Evolutionary conservation across 371 early-diverging fungal genomes (phyloP).

Genomic region (Rhizopus microsporus): DNA sequence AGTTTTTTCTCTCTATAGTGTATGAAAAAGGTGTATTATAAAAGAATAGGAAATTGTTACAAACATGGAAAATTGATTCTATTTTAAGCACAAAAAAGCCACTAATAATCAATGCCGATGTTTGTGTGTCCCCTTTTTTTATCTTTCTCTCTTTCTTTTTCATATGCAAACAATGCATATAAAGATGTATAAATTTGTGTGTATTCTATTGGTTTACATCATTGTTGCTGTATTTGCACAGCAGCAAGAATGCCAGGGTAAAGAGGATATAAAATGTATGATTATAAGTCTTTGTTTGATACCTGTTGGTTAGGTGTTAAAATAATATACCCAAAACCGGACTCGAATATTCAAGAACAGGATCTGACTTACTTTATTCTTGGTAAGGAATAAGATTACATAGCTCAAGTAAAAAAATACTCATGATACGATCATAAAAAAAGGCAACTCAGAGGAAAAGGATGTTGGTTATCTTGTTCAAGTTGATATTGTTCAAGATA

Average conservation of each 20-base stretch:
- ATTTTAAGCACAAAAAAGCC: no score
- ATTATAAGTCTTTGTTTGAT: no score
- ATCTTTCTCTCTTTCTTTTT: not conserved
- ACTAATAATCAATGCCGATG: no score
- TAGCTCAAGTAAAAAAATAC: no score
- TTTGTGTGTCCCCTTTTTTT: not conserved
- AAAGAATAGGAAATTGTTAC: no score
- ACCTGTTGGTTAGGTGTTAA: not conserved
- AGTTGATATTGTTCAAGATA: slow-evolving; percentile 5
- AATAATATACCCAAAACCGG: not conserved
- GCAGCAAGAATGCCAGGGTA: not conserved
- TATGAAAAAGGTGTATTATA: no score
- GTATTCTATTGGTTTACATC: not conserved
- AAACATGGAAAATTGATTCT: no score
- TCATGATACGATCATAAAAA: not conserved
- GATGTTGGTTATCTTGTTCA: not conserved
- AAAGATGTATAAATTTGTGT: not conserved
- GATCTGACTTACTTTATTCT: not conserved
- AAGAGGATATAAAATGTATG: not conserved
- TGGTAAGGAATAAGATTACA: not conserved
- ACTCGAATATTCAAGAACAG: not conserved
- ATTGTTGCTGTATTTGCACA: not conserved
- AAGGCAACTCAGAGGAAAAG: slow-evolving; percentile 2
- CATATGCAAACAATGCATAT: not conserved
- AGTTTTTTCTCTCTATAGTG: no score